Base-by-base conservation (phyloP, 805 yeast genomes). In the Crinitomyces ghanaensis region DNA sequence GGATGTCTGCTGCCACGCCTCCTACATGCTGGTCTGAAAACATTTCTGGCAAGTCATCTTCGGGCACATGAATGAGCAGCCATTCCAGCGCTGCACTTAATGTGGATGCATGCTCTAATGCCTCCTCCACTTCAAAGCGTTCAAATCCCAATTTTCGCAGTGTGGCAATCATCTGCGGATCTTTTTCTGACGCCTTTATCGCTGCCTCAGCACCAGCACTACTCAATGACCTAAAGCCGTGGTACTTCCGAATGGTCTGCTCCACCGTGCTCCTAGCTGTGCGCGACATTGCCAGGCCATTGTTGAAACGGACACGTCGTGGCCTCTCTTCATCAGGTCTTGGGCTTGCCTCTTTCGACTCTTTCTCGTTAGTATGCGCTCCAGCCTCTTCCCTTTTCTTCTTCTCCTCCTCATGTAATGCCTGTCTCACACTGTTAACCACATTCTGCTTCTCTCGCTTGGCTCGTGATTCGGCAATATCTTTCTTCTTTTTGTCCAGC, bases 31-130 rank as follows among this genome's bases (percentile, higher is more conserved):
- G 56, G 3, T 48, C 48, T 30, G 48, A 33, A 32, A 62, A 62
- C 22, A 43, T 33, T 14, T 43, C 37, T 2, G 98, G 98, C 20
- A 88, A 60, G 48, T 88, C 98, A 50, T 86, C 97, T 42, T 91
- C 96, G 0, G 97, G 97, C 3, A 88, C 71, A 48, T 88, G 91
- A 43, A 86, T 76, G 7, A 88, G 57, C 13, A 88, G 65, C 88
- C 91, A 80, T 40, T 77, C 82, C 27, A 80, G 54, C 0, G 77
- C 65, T 16, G 67, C 72, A 2, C 67, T 62, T 35, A 72, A 64
- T 1, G 66, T 45, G 3, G 50, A 42, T 0, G 60, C 51, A 48
- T 81, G 81, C 18, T 61, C 57, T 30, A 82, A 56, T 0, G 95
- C 74, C 48, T 88, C 97, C 2, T 59, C 56, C 1, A 78, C 70